Conservation (phyloP, 208 protist species). For the Naegleria lovaniensis region DNA sequence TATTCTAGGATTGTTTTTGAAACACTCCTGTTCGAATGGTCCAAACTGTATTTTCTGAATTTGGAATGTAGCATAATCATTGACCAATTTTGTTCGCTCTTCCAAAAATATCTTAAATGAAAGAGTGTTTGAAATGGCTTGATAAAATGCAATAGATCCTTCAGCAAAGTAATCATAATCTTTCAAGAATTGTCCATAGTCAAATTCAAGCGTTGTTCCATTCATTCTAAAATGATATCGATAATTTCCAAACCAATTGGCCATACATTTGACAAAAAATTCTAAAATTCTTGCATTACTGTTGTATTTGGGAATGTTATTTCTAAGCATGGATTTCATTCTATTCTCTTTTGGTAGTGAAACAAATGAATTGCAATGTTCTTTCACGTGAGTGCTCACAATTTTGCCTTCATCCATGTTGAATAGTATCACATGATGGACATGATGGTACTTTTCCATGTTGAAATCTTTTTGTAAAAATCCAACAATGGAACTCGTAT, state of each 20-base stretch:
- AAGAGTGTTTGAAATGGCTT: neutral
- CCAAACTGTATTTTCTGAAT: neutral
- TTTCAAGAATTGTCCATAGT: neutral
- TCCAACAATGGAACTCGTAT: neutral
- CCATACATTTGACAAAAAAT: neutral
- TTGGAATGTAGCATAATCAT: neutral
- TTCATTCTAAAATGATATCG: neutral
- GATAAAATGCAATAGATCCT: neutral
- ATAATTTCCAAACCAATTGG: neutral
- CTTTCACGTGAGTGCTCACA: neutral
- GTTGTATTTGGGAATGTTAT: neutral
- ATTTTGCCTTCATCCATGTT: neutral
- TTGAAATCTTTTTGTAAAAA: neutral
- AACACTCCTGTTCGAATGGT: neutral
- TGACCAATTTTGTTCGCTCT: neutral
- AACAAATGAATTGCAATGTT: neutral
- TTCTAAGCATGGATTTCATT: neutral
- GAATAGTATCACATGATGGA: neutral
- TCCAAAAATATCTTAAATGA: neutral
- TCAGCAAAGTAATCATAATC: neutral
- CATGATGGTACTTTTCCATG: neutral
- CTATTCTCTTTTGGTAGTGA: neutral
- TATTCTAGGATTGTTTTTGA: slow-evolving; percentile 3
- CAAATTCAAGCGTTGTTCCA: neutral
- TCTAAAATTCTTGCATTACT: neutral